A percentile compares a stretch with the other conserved stretches of the same genome.
Evolutionary conservation across 164 flowering plant genomes (phyloP).

Genomic region (Nelumbo lutea): DNA sequence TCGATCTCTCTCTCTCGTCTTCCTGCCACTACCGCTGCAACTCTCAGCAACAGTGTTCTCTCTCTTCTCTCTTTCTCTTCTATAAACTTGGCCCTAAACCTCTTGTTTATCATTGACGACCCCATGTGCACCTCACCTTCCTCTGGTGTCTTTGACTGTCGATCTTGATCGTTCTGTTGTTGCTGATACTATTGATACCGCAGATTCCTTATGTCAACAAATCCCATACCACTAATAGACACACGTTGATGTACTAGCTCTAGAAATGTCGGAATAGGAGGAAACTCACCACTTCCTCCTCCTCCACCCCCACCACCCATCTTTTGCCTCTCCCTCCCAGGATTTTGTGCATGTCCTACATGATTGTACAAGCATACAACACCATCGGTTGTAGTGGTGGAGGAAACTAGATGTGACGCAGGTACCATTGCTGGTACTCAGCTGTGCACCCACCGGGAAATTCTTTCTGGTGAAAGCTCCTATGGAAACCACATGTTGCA

Average conservation of each 20-base stretch:
- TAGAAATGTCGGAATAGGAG: background rate
- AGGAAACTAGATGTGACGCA: background rate
- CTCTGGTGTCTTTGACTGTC: background rate
- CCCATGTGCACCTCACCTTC: background rate
- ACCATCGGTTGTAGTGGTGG: background rate
- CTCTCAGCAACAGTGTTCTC: no score
- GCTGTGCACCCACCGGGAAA: no score
- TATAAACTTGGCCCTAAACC: slow-evolving; percentile 34
- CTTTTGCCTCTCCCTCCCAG: background rate
- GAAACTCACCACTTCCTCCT: background rate
- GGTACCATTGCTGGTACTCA: background rate
- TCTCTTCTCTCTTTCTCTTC: slow-evolving; percentile 35
- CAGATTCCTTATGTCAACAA: no score
- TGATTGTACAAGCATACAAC: background rate
- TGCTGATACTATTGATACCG: no score
- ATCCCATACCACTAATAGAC: background rate
- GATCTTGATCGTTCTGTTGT: background rate
- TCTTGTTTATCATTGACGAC: slow-evolving; percentile 17
- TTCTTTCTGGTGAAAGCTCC: no score
- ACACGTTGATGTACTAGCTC: background rate
- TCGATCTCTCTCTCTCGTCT: no score
- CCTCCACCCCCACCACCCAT: no score
- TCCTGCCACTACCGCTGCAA: no score
- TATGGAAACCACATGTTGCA: slow-evolving; percentile 29
- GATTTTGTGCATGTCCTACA: background rate